Evolutionary conservation across 495 filamentous ascomycete genomes (phyloP).

Genomic region (Neurospora sp.): DNA sequence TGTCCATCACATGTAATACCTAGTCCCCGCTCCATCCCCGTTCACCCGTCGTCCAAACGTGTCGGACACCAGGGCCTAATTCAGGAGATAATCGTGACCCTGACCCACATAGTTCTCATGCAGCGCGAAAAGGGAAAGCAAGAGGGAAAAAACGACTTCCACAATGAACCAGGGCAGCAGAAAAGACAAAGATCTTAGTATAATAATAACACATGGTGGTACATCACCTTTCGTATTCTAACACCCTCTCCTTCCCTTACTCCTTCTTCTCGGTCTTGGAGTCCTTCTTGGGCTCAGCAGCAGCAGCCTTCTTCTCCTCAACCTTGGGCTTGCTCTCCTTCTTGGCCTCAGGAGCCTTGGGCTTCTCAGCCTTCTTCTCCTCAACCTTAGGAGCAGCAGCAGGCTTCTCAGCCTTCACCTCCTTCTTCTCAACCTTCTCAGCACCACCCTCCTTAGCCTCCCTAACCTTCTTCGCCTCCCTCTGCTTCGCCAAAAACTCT

Average conservation of each 20-base stretch:
- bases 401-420: background rate
- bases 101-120: background rate
- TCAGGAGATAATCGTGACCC: no score
- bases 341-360: background rate
- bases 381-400: background rate
- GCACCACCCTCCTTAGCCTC: slow-evolving; percentile 3
- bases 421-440: background rate
- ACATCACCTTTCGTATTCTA: background rate
- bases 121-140: background rate
- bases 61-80: no score
- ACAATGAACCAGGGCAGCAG: background rate
- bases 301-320: background rate
- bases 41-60: no score
- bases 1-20: no score
- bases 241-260: background rate
- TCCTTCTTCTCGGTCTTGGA: background rate
- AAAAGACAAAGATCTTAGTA: background rate
- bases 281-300: background rate
- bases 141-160: background rate
- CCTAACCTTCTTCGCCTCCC: slow-evolving; percentile 4
- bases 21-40: no score
- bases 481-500: slow-evolving; percentile 1
- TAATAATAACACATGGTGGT: background rate
- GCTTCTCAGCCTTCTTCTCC: background rate
- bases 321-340: background rate